phyloP scores from a whole-genome alignment of 1,284 basidiomycete species.

The Prillingera fragicola region DNA sequence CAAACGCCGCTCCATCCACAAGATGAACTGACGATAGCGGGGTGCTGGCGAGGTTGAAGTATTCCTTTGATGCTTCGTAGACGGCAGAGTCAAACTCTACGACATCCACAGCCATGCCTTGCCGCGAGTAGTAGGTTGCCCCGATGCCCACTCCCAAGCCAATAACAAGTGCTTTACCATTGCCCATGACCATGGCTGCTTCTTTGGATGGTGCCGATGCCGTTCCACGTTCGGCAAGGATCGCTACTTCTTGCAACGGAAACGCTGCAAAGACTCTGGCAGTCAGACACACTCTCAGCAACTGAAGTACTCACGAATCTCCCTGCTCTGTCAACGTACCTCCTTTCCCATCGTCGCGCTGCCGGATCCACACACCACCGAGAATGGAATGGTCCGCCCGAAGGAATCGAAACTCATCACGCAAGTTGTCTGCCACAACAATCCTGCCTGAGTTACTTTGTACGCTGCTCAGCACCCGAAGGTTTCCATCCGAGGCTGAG shows the following conservation, averaged over 20 bases:
- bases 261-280: conserved; percentile 80
- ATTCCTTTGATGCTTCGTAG: conserved; percentile 69
- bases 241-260: conserved; percentile 72
- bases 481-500: conserved; percentile 51
- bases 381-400: conserved; percentile 81
- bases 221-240: conserved; percentile 55
- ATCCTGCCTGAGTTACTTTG: conserved; percentile 68
- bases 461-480: conserved; percentile 65
- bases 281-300: neutral
- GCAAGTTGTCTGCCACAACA: conserved; percentile 66
- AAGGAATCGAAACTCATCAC: conserved; percentile 65
- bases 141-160: conserved; percentile 80
- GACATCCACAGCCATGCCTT: conserved; percentile 54
- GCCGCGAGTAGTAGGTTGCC: conserved; percentile 63
- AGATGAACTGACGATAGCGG: conserved; percentile 57
- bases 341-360: conserved; percentile 23
- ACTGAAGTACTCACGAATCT: conserved; percentile 46
- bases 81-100: conserved; percentile 80
- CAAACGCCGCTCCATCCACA: conserved; percentile 67
- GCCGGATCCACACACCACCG: conserved; percentile 75
- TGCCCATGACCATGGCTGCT: neutral
- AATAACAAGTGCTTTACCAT: conserved; percentile 49
- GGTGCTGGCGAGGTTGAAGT: conserved; percentile 68
- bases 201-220: neutral
- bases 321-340: conserved; percentile 52